phyloP scores from a whole-genome alignment of 352 stramenopile genomes.

The Pythium grandisporangium region DNA sequence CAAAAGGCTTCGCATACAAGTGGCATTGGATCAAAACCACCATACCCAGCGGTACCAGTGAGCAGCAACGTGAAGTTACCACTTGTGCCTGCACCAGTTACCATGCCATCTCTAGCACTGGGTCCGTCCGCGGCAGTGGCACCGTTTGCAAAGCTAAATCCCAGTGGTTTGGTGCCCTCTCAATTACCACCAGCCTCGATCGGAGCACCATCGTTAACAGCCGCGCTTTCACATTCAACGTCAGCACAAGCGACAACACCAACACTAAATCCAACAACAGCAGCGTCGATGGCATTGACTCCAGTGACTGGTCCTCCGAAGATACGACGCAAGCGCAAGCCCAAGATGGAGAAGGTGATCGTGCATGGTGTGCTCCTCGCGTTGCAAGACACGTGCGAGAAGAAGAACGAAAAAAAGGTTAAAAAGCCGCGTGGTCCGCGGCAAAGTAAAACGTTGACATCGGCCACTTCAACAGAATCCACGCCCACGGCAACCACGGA shows the following conservation, averaged over 20 bases:
- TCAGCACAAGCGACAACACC: background rate
- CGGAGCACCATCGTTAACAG: conserved; percentile 9
- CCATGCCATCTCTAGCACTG: too few species aligned
- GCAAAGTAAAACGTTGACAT: too few species aligned
- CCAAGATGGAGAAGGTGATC: conserved; percentile 43
- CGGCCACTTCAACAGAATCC: too few species aligned
- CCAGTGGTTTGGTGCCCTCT: too few species aligned
- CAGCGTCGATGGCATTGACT: background rate
- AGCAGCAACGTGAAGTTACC: too few species aligned
- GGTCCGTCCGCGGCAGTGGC: too few species aligned
- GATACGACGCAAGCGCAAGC: conserved; percentile 24
- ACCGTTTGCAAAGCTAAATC: too few species aligned
- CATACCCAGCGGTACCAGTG: too few species aligned
- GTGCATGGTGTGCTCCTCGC: conserved; percentile 30
- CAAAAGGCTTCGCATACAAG: too few species aligned
- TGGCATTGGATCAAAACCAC: too few species aligned
- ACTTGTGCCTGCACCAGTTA: too few species aligned
- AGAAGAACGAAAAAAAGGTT: conserved; percentile 46
- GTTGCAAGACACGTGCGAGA: conserved; percentile 52
- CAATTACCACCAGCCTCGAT: conserved; percentile 8
- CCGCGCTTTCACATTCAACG: background rate
- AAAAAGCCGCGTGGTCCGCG: conserved; percentile 23
- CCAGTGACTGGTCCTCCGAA: conserved; percentile 3
- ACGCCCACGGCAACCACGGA: too few species aligned
- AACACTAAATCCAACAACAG: background rate